Evolutionary conservation across 352 stramenopile species (phyloP), one percentile per base, ranked within the genome.

Genomic region (Blastocystis sp.): DNA sequence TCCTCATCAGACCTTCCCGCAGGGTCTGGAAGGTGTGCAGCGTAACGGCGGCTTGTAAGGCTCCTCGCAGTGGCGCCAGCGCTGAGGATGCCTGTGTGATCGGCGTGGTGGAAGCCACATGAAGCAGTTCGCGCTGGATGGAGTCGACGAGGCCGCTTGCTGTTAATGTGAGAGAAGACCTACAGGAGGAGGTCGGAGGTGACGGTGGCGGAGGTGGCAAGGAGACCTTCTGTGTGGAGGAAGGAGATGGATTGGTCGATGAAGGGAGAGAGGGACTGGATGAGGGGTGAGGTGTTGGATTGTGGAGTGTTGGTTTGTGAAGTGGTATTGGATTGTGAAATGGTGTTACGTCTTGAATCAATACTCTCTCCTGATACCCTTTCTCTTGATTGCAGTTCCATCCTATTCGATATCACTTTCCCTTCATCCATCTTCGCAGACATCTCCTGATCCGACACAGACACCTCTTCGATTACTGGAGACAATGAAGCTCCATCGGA

Each of bases 101-200:
- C n/a, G 69, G 29, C 16, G 36, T 65, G 46, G 69, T 48, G n/a
- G 49, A 49, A 1, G 53, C 36, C 24, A 64, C 42, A 32, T 48
- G 29, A 24, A 16, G 18, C 6, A 81, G 44, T 44, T 81, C 44
- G n/a, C 44, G 24, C 29, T 81, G 69, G 27, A 81, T 54, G 46
- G 49, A 81, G 32, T 81, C 69, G 18, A 81, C 69, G 34, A 81
- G 48, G 29, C 44, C 36, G 3, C 69, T 81, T 63, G 16, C 11
- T 21, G 18, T 40, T 21, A 65, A 64, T 21, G 24, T 11, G 48
- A n/a, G 27, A 24, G 1, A 16, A 49, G n/a, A 65, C 1, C 1
- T 1, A 49, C 24, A 81, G 44, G 69, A 18, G 7, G 63, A 11
- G 8, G 14, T 18, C 16, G 36, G 69, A 64, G 34, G 46, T 32